Conservation (phyloP, 495 filamentous ascomycete genomes). For the Neurospora hispaniola region DNA sequence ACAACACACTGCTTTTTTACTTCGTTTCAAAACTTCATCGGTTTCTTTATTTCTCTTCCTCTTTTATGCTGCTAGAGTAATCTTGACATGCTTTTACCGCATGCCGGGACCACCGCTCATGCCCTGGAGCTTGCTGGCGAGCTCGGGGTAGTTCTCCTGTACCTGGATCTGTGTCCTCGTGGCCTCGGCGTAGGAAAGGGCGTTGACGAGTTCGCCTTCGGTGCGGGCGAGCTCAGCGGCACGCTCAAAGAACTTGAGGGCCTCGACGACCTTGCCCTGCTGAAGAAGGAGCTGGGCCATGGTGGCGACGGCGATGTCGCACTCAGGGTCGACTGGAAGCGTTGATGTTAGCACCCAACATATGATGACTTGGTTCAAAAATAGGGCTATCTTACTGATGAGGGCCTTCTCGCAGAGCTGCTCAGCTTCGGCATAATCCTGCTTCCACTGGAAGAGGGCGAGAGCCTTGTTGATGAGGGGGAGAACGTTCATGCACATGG, state of each 20-base stretch:
- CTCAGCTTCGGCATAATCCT: conserved; percentile 89
- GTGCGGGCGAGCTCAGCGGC: conserved; percentile 93
- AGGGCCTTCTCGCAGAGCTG: conserved; percentile 94
- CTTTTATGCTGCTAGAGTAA: neutral
- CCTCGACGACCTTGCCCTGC: conserved; percentile 92
- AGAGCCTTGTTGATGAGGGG: conserved; percentile 98
- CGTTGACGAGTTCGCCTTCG: conserved; percentile 91
- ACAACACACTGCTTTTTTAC: neutral
- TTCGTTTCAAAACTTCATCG: neutral
- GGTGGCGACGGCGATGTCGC: conserved; percentile 96
- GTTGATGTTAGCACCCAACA: conserved; percentile 17
- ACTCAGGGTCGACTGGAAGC: conserved; percentile 89
- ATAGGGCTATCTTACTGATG: conserved; percentile 59
- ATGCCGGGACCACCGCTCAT: conserved; percentile 40
- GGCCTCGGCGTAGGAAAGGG: conserved; percentile 92
- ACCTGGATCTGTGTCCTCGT: conserved; percentile 95
- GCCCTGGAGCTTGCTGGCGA: conserved; percentile 69
- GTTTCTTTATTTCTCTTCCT: neutral
- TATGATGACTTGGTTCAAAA: neutral
- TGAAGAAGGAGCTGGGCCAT: conserved; percentile 99
- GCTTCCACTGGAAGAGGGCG: conserved; percentile 94
- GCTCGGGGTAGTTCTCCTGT: conserved; percentile 95
- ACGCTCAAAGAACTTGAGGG: conserved; percentile 92
- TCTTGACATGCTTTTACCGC: conserved; percentile 10
- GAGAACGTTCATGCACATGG: conserved; percentile 90